Evolutionary conservation across 768 basidiomycete genomes (phyloP).

Genomic region (Pisolithus tinctorius): DNA sequence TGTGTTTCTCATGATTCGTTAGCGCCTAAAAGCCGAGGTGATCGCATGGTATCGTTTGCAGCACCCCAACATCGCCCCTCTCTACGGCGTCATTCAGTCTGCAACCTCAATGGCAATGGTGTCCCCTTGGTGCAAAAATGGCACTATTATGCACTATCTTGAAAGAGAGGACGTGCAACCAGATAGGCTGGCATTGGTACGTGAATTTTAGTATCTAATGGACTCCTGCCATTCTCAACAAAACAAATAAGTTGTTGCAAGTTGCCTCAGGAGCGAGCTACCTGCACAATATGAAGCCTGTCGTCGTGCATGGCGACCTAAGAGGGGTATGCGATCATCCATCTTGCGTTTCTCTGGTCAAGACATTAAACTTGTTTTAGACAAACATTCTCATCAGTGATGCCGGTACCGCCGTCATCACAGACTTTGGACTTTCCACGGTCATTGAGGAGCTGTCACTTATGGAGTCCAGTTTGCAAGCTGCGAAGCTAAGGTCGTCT

Average conservation of each 20-base stretch:
- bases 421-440: slow-evolving; percentile 57
- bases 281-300: slow-evolving; percentile 47
- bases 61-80: slow-evolving; percentile 48
- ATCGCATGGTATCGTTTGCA: slow-evolving; percentile 51
- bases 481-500: slow-evolving; percentile 24
- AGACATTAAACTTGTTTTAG: slow-evolving; percentile 20
- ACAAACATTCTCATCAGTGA: slow-evolving; percentile 53
- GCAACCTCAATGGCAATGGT: slow-evolving; percentile 54
- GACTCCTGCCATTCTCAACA: neutral
- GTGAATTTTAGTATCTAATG: slow-evolving; percentile 6
- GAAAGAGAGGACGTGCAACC: slow-evolving; percentile 31
- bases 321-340: slow-evolving; percentile 42
- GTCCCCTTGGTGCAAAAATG: slow-evolving; percentile 58
- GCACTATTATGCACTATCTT: slow-evolving; percentile 47
- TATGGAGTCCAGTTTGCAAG: slow-evolving; percentile 16
- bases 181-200: slow-evolving; percentile 43
- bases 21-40: slow-evolving; percentile 54
- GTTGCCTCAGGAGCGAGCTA: slow-evolving; percentile 53
- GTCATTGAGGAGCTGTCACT: slow-evolving; percentile 48
- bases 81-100: slow-evolving; percentile 50
- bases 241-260: slow-evolving; percentile 36
- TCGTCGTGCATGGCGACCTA: slow-evolving; percentile 55
- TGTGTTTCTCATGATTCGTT: neutral
- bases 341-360: neutral
- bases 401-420: slow-evolving; percentile 46